These are phyloP conservation scores for Diplosphaera chodatii DNA, from an alignment of 139 green algal species.

Conservation along the genomic window DNA sequence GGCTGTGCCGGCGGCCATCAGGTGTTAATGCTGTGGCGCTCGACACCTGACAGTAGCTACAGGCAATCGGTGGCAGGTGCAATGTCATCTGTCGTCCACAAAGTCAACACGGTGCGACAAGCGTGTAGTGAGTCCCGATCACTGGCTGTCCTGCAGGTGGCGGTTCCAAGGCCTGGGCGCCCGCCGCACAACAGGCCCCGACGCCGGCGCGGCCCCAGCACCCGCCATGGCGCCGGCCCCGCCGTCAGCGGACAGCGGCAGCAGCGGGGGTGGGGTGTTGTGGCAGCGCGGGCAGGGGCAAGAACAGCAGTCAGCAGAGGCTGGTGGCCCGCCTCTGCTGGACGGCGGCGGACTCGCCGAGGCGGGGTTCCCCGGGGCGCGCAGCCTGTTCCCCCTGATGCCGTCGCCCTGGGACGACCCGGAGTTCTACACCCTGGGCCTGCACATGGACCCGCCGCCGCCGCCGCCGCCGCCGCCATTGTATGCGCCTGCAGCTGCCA, in stretches of 20 bases:
- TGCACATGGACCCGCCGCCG: neutral
- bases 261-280: neutral
- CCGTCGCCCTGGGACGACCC: neutral
- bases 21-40: neutral
- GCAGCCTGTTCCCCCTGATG: neutral
- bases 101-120: too few relatives aligned
- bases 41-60: too few relatives aligned
- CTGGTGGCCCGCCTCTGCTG: neutral
- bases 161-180: neutral
- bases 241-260: too few relatives aligned
- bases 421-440: neutral
- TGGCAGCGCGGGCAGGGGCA: neutral
- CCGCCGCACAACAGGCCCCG: neutral
- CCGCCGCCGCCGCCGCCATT: neutral
- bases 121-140: too few relatives aligned
- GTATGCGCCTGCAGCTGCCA: neutral
- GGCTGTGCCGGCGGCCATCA: neutral
- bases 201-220: neutral
- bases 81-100: too few relatives aligned
- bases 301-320: too few relatives aligned
- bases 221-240: too few relatives aligned
- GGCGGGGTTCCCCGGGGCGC: neutral
- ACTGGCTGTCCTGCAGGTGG: neutral
- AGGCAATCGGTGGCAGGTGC: too few relatives aligned
- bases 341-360: neutral